These are phyloP conservation scores for Aegilops umbellulata DNA, from an alignment of 176 grass and related monocot genomes.

Conservation along the genomic window DNA sequence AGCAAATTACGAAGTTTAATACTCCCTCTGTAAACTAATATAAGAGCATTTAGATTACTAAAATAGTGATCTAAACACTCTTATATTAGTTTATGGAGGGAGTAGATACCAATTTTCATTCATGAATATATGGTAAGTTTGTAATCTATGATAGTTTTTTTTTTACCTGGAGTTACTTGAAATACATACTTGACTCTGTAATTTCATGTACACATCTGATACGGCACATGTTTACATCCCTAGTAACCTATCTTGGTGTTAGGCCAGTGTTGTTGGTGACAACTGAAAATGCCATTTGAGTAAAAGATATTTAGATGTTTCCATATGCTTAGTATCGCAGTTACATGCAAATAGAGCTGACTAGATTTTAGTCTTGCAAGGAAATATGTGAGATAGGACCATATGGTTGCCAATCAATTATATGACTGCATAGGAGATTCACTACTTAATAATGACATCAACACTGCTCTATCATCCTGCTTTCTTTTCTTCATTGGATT, in stretches of 20 bases:
- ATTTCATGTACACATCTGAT: not conserved
- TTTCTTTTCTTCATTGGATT: slow-evolving; percentile 22
- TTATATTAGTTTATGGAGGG: too few relatives aligned
- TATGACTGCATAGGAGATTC: not conserved
- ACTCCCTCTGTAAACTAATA: too few relatives aligned
- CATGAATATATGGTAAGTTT: slow-evolving; percentile 4
- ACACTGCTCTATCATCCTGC: not conserved
- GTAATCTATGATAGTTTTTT: not conserved
- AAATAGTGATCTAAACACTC: too few relatives aligned
- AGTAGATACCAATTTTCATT: not conserved
- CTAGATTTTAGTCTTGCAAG: slow-evolving; percentile 10
- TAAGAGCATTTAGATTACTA: too few relatives aligned
- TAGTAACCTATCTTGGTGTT: not conserved
- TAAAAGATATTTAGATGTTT: not conserved
- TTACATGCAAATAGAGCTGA: not conserved
- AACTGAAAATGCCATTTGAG: not conserved
- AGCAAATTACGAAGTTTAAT: too few relatives aligned
- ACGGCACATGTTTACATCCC: not conserved
- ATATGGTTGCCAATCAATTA: not conserved
- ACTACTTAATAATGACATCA: not conserved
- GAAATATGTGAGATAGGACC: slow-evolving; percentile 8
- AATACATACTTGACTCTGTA: not conserved
- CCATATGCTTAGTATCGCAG: not conserved
- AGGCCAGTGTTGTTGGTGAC: not conserved
- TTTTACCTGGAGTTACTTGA: slow-evolving; percentile 6